Conservation (phyloP, 257 asterid species). For the Nicotiana tomentosiformis region DNA sequence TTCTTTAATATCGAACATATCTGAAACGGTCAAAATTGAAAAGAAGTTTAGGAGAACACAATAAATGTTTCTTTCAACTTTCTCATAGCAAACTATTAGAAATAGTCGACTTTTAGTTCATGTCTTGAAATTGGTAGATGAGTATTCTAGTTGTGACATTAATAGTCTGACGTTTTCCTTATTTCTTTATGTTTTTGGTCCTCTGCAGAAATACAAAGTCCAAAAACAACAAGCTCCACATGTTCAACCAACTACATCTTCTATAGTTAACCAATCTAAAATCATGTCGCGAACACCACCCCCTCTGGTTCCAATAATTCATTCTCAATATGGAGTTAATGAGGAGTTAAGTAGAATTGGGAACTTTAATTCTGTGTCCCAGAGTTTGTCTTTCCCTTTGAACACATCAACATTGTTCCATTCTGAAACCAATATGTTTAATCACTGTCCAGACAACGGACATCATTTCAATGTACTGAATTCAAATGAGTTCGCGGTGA, state of each 20-base stretch:
- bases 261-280: not conserved
- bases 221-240: not conserved
- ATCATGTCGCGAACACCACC: not conserved
- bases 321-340: not conserved
- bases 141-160: not conserved
- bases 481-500: not conserved
- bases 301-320: not conserved
- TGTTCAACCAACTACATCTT: not conserved
- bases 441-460: not conserved
- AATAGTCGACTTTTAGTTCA: too few species aligned
- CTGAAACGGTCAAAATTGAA: too few species aligned
- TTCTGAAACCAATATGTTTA: not conserved
- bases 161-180: not conserved
- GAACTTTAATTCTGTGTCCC: not conserved
- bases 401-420: not conserved
- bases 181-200: not conserved
- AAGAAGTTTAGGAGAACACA: too few species aligned
- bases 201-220: slow-evolving; percentile 15
- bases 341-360: not conserved
- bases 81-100: too few species aligned
- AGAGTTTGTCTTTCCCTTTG: not conserved
- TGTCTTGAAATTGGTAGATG: too few species aligned
- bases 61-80: too few species aligned
- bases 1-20: not conserved
- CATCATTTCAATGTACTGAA: not conserved